Evolutionary conservation across 169 alveolate genomes (phyloP), one percentile per base, ranked within the genome.

Genomic region (Condylostoma magnum): DNA sequence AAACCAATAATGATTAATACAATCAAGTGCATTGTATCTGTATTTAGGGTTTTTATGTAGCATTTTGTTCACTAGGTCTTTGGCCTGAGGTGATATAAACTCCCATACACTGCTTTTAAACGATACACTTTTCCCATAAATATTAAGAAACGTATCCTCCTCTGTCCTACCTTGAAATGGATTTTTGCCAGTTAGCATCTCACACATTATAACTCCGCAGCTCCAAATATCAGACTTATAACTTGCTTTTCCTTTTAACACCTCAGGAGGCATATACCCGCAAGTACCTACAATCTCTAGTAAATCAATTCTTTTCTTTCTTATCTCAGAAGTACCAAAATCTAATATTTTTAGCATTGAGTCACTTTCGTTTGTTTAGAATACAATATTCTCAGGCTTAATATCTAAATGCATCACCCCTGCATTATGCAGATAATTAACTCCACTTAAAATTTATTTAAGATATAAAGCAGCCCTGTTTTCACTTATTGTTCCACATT

Each of bases 211-310:
- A 33, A 67, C 31, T 30, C 76, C 76, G 28, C 76, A 67, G 18
- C 66, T 47, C 60, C 60, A 67, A 3, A 67, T 50, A 33, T 67
- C 76, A 10, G 50, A 60, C 12, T 18, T 41, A 20, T 18, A n/a
- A 25, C 46, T 63, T 15, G 22, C 38, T 2, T 20, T 18, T 20
- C 60, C 20, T 6, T 38, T 20, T 28, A 41, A 18, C n/a, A 33
- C 58, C 58, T 85, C 92, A 30, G 92, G 92, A 4, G 92, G 83
- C 82, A 81, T 81, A 44, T 81, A 81, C 25, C 89, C 89, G 10
- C 79, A 82, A 28, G 89, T 81, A 27, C 89, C 89, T 12, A 63
- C 37, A 22, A 82, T 81, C 56, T 76, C 84, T 47, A 47, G 48
- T 2, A 79, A 58, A 63, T 80, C n/a, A n/a, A n/a, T 80, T 47